Conservation (phyloP, 176 grass and related monocot genomes). For the Oryza nivara region DNA sequence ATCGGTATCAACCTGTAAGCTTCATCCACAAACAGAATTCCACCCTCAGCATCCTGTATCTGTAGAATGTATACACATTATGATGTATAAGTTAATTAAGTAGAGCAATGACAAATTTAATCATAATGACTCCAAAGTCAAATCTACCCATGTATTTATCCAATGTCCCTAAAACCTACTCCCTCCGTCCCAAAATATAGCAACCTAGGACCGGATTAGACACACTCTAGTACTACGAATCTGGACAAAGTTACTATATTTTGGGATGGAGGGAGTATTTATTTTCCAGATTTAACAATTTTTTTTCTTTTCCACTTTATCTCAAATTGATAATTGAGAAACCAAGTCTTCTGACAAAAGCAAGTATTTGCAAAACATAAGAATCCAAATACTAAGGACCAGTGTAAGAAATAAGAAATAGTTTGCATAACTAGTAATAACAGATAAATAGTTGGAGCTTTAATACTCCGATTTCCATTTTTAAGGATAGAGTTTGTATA, state of each 20-base stretch:
- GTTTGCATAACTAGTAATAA: not conserved
- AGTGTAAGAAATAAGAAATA: not conserved
- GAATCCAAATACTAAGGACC: not conserved
- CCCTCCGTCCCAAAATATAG: too few species aligned
- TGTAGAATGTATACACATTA: conserved; percentile 31
- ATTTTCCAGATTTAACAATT: not conserved
- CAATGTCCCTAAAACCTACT: not conserved
- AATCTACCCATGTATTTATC: not conserved
- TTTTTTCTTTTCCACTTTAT: not conserved
- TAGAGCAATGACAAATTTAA: not conserved
- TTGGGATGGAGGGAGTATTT: not conserved
- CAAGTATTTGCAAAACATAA: conserved; percentile 7
- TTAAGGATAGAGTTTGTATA: conserved; percentile 6
- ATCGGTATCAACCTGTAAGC: conserved; percentile 93
- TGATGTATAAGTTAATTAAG: not conserved
- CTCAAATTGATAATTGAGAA: conserved; percentile 5
- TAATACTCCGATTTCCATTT: not conserved
- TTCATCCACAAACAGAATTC: conserved; percentile 95
- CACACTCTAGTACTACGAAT: too few species aligned
- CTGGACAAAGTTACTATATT: too few species aligned
- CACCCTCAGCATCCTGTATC: conserved; percentile 92
- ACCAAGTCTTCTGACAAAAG: conserved; percentile 5
- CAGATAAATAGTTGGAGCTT: not conserved
- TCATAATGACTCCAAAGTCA: not conserved
- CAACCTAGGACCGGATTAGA: too few species aligned